These are phyloP conservation scores for Micractinium conductrix DNA, from an alignment of 139 green algal genomes.

Conservation along the genomic window DNA sequence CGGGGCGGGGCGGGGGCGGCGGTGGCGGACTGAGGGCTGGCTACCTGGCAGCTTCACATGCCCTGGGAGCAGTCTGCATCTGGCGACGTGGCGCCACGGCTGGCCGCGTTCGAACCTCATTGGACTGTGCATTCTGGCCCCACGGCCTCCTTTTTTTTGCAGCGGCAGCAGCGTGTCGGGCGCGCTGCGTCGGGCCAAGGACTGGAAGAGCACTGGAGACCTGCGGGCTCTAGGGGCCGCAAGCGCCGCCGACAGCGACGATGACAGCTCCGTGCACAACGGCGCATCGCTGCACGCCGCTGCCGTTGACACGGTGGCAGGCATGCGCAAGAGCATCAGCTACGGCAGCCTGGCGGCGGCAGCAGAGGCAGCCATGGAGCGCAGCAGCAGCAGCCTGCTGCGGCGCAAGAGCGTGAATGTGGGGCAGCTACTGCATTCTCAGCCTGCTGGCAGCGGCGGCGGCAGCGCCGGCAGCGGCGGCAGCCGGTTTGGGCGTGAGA, in stretches of 20 bases:
- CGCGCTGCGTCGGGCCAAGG: background rate
- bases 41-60: no score
- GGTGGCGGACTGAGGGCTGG: no score
- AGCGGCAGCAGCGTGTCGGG: slow-evolving; percentile 13
- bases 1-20: no score
- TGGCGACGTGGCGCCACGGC: no score
- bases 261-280: background rate
- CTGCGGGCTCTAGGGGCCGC: slow-evolving; percentile 9
- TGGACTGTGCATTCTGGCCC: no score
- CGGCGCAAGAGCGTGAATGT: background rate
- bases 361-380: background rate
- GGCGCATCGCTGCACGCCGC: background rate
- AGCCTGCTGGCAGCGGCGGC: background rate
- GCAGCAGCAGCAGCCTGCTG: slow-evolving; percentile 1
- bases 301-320: background rate
- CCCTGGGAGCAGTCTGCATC: no score
- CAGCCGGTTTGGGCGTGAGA: background rate
- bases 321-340: slow-evolving; percentile 5
- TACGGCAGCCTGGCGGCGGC: background rate
- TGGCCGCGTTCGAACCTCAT: no score
- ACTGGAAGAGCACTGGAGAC: slow-evolving; percentile 16
- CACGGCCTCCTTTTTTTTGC: background rate
- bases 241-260: background rate
- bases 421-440: no score
- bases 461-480: background rate